phyloP scores from a whole-genome alignment of 352 stramenopile species.

The Globisporangium parvum region DNA sequence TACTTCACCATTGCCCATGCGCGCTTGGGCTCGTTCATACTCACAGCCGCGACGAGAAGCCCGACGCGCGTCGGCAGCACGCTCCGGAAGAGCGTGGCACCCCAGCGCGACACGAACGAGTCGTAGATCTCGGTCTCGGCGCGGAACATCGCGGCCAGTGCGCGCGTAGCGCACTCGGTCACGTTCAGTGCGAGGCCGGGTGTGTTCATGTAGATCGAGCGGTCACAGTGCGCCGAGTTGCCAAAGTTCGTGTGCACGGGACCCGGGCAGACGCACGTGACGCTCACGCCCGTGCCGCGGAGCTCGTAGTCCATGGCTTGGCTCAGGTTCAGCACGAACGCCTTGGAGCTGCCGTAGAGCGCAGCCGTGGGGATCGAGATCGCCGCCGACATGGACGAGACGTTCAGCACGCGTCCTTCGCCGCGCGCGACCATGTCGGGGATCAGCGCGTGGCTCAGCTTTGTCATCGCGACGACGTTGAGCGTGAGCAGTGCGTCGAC shows the following conservation, averaged over 20 bases:
- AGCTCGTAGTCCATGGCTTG: conserved; percentile 81
- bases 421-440: conserved; percentile 68
- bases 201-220: conserved; percentile 47
- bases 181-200: conserved; percentile 25
- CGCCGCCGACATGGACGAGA: conserved; percentile 51
- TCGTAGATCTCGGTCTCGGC: conserved; percentile 43
- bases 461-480: conserved; percentile 56
- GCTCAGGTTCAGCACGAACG: conserved; percentile 67
- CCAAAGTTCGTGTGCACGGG: conserved; percentile 68
- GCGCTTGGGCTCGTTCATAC: conserved; percentile 14
- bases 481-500: conserved; percentile 61
- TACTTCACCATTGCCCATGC: conserved; percentile 4
- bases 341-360: conserved; percentile 72
- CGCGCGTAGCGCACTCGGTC: conserved; percentile 33
- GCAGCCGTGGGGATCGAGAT: conserved; percentile 48
- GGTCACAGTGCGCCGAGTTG: conserved; percentile 26
- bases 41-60: conserved; percentile 32
- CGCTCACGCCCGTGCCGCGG: conserved; percentile 50
- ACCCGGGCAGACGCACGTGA: conserved; percentile 61
- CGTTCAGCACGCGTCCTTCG: conserved; percentile 73
- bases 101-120: conserved; percentile 34
- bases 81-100: conserved; percentile 24
- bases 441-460: conserved; percentile 60
- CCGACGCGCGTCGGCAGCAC: conserved; percentile 34
- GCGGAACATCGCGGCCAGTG: conserved; percentile 46